phyloP scores from a whole-genome alignment of 2,329 filamentous ascomycete species.

The Lachnellula willkommii region DNA sequence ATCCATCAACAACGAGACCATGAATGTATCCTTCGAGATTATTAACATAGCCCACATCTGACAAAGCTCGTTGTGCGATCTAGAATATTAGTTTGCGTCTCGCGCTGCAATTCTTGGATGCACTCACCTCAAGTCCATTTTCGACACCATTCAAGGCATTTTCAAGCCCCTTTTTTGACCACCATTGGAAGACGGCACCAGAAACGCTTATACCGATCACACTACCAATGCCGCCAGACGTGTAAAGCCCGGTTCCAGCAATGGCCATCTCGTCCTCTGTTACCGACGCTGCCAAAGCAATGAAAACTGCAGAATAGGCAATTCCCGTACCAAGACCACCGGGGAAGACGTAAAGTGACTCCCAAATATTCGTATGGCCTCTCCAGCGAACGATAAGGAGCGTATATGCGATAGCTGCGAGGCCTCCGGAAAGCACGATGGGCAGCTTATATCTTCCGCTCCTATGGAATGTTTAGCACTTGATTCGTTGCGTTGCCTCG shows the following conservation, averaged over 20 bases:
- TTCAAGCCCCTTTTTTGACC: background rate
- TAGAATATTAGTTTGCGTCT: background rate
- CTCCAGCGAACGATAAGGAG: conserved; percentile 53
- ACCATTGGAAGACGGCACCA: conserved; percentile 10
- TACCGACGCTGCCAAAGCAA: conserved; percentile 43
- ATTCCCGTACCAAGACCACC: conserved; percentile 46
- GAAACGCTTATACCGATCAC: conserved; percentile 12
- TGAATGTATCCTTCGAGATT: conserved; percentile 4
- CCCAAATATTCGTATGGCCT: conserved; percentile 49
- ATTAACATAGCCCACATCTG: conserved; percentile 8
- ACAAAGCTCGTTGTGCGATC: conserved; percentile 6
- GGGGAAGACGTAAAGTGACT: conserved; percentile 55
- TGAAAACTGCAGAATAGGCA: conserved; percentile 40
- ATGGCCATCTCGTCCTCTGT: conserved; percentile 42
- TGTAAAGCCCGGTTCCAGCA: conserved; percentile 42
- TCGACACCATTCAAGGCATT: background rate
- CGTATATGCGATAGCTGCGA: conserved; percentile 45
- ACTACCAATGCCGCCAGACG: conserved; percentile 27
- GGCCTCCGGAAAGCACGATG: conserved; percentile 44
- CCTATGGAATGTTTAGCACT: background rate
- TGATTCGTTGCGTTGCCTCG: background rate
- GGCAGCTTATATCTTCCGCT: conserved; percentile 55
- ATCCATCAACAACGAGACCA: conserved; percentile 5
- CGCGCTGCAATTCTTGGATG: background rate
- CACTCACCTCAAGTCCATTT: conserved; percentile 3